Base-by-base conservation (phyloP, 495 filamentous ascomycete species). In the Aspergillus bridgeri region DNA sequence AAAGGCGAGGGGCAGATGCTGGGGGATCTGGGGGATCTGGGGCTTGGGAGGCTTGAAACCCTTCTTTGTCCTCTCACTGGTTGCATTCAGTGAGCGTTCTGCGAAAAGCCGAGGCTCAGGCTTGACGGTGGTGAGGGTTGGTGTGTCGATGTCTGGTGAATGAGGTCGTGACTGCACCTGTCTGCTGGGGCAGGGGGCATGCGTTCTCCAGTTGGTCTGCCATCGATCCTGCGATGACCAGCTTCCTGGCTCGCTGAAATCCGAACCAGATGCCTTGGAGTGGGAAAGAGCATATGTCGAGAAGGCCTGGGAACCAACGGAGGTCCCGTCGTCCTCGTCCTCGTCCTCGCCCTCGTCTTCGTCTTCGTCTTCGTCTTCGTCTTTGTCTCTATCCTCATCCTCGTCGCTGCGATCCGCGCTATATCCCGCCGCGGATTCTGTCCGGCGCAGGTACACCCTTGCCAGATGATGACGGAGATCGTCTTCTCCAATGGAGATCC, bases 401-500 rank as follows among this genome's bases (percentile, higher is more conserved):
- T 54, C 51, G 43, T 57, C 54, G 0, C 46, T 24, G 17, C 63
- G 66, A 18, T 66, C 54, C 38, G 65, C n/a, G 33, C 53, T 53
- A 15, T 15, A 38, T 38, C 33, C 33, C 33, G 33, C 11, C 70
- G 59, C 19, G 58, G 59, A 33, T 66, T 42, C 17, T 65, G 65
- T 53, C 49, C 60, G 52, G 17, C 55, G 68, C 13, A 57, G 43
- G 33, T 60, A 56, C 47, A 66, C 61, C 11, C 59, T 60, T 23
- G 65, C 57, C 24, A 76, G 58, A 19, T 65, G 63, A 46, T 56
- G 62, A 18, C 64, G 69, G 25, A 88, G 62, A 63, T 88, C 85
- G 13, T 74, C 67, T 33, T 79, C 75, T 25, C 76, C 78, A 42
- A 87, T 64, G 7, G 69, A 68, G 61, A 88, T 79, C 33, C 74